Evolutionary conservation across 2,329 filamentous ascomycete species (phyloP), one percentile per base, ranked within the genome.

Genomic region (Penicillium vulpinum): DNA sequence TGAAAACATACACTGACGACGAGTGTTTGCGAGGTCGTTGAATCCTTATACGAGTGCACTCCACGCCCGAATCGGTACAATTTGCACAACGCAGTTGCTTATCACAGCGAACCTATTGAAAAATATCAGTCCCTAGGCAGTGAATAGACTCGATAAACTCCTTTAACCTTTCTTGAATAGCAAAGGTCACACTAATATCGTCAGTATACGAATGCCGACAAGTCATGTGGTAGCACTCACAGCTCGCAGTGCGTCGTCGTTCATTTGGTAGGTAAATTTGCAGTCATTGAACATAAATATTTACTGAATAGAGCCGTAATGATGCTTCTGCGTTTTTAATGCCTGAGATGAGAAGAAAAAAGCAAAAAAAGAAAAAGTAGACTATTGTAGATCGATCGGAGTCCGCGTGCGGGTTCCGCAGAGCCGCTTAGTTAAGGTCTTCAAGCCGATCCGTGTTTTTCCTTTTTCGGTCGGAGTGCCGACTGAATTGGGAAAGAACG

Each of bases 21-120:
- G 59, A 26, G 38, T 60, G 52, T 8, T 57, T 60, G 26, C 52
- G 56, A 38, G 54, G 39, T 40, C 62, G 54, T 36, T 53, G 49
- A 35, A 54, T 43, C 16, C 67, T 64, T 18, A 46, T 29, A 11
- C 68, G 65, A 39, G 39, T 50, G 24, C 69, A 71, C 35, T 62
- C 60, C 0, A 60, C 50, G 10, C 64, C 59, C 11, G 67, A 60
- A 54, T 68, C 62, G 22, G 41, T 40, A 31, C 68, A 71, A 48
- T 66, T 71, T 28, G 64, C 62, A 43, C 69, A 71, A 21, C 46
- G 44, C 7, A 47, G 35, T 33, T 62, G 55, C 46, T 60, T 62
- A 56, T 70, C 62, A 49, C 68, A 71, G 51, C 65, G 67, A 3
- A 68, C 55, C 64, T 70, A 43, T 39, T 10, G 4, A 18, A 21